These are phyloP conservation scores for Apocynum venetum DNA, from an alignment of 257 asterid genomes.

Conservation along the genomic window DNA sequence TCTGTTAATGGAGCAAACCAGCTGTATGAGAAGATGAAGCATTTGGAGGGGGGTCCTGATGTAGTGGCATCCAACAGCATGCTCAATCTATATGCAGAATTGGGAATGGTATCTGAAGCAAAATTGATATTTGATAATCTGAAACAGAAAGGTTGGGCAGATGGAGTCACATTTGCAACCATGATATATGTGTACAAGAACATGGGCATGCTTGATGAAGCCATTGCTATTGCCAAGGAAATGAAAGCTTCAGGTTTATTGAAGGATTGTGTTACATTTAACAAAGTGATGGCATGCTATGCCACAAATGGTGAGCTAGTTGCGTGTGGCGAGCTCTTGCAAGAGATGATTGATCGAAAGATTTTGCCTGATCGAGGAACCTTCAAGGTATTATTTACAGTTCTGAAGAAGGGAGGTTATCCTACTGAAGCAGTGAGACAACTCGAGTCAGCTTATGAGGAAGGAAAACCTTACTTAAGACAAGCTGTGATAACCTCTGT, in stretches of 20 bases:
- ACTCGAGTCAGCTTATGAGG: slow-evolving; percentile 54
- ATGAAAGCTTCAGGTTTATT: slow-evolving; percentile 61
- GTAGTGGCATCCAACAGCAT: slow-evolving; percentile 82
- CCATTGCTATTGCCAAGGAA: slow-evolving; percentile 71
- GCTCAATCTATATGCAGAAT: slow-evolving; percentile 69
- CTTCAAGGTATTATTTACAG: slow-evolving; percentile 59
- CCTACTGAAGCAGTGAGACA: slow-evolving; percentile 58
- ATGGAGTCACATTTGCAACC: slow-evolving; percentile 74
- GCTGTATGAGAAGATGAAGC: slow-evolving; percentile 63
- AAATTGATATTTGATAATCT: slow-evolving; percentile 42
- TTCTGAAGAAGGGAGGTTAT: slow-evolving; percentile 69
- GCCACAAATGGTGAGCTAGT: slow-evolving; percentile 56
- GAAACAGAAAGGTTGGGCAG: slow-evolving; percentile 48
- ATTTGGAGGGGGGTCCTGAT: slow-evolving; percentile 63
- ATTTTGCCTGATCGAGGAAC: slow-evolving; percentile 61
- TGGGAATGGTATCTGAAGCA: slow-evolving; percentile 86
- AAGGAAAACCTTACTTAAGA: slow-evolving; percentile 61
- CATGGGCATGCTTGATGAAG: slow-evolving; percentile 87
- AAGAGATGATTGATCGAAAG: slow-evolving; percentile 66
- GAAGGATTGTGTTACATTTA: slow-evolving; percentile 55
- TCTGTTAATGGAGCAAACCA: slow-evolving; percentile 72
- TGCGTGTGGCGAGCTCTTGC: slow-evolving; percentile 72
- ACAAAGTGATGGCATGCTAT: slow-evolving; percentile 78
- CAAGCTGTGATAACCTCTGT: slow-evolving; percentile 74
- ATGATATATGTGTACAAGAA: slow-evolving; percentile 81